Evolutionary conservation across 306 rosid genomes (phyloP).

Genomic region (Styphnolobium japonicum): DNA sequence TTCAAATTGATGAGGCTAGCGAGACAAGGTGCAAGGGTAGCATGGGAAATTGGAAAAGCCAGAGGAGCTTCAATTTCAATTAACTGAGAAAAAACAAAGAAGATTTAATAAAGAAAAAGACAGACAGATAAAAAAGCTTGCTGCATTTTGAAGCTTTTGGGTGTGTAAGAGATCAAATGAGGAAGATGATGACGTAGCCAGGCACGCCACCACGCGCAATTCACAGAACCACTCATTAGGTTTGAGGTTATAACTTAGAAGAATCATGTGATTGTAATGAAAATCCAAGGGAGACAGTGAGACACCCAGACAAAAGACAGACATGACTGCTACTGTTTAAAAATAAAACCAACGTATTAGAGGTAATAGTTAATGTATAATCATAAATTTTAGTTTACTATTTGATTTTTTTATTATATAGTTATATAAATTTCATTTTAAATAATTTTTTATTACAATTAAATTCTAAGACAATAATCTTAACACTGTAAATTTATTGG

Average conservation of each 20-base stretch:
- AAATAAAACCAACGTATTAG: too few species aligned
- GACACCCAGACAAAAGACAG: not conserved
- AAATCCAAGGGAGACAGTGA: not conserved
- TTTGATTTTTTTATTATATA: too few species aligned
- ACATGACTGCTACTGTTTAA: not conserved
- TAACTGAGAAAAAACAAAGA: not conserved
- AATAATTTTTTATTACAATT: too few species aligned
- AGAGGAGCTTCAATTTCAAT: not conserved
- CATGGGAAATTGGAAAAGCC: not conserved
- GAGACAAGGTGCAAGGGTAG: not conserved
- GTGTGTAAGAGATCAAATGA: not conserved
- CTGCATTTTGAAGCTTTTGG: not conserved
- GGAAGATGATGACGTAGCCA: slow-evolving; percentile 16
- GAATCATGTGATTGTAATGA: not conserved
- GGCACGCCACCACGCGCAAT: slow-evolving; percentile 20
- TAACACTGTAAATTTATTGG: too few species aligned
- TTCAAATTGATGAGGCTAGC: not conserved
- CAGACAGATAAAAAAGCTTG: not conserved
- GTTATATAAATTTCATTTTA: too few species aligned
- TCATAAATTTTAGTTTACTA: too few species aligned
- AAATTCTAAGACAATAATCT: too few species aligned
- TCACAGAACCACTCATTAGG: not conserved
- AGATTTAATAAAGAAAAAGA: not conserved
- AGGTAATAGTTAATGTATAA: too few species aligned
- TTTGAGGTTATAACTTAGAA: not conserved